Evolutionary conservation across 768 basidiomycete genomes (phyloP).

Genomic region (Trametes punicea): DNA sequence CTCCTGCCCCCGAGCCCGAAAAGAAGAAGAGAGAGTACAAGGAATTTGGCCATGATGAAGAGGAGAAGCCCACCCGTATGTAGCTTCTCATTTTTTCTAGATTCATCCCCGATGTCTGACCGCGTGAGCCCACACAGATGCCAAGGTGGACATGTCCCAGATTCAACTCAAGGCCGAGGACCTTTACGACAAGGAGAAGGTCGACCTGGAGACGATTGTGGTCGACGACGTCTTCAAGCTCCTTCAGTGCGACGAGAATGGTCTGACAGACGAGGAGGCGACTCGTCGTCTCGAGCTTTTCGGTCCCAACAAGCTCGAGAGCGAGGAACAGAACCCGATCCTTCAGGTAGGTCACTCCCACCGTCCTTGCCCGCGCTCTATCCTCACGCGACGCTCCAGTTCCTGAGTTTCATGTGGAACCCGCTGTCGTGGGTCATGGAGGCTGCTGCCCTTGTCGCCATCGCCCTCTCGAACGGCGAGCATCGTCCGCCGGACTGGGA

Average conservation of each 20-base stretch:
- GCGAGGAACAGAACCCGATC: slow-evolving; percentile 86
- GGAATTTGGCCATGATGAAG: slow-evolving; percentile 73
- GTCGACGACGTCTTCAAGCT: slow-evolving; percentile 97
- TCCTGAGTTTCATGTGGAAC: slow-evolving; percentile 99
- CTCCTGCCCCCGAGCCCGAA: slow-evolving; percentile 30
- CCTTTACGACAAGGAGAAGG: slow-evolving; percentile 98
- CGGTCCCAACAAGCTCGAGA: slow-evolving; percentile 93
- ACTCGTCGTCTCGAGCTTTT: slow-evolving; percentile 84
- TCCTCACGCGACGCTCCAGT: slow-evolving; percentile 55
- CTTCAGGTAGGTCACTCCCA: slow-evolving; percentile 77
- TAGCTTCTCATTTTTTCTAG: slow-evolving; percentile 19
- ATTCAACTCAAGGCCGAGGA: slow-evolving; percentile 93
- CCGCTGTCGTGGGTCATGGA: slow-evolving; percentile 99
- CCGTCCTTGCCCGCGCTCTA: too few relatives aligned
- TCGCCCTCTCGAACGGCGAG: slow-evolving; percentile 92
- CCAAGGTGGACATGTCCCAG: slow-evolving; percentile 84
- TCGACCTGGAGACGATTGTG: slow-evolving; percentile 95
- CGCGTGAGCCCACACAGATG: slow-evolving; percentile 48
- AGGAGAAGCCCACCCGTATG: slow-evolving; percentile 63
- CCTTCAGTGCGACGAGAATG: slow-evolving; percentile 83
- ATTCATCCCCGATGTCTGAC: slow-evolving; percentile 7
- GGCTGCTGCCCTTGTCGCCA: slow-evolving; percentile 90
- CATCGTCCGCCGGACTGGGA: slow-evolving; percentile 88
- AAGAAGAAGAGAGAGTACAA: slow-evolving; percentile 83
- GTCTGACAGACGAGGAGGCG: slow-evolving; percentile 75